These are phyloP conservation scores for Hibiscus syriacus DNA, from an alignment of 345 rosid species.

Conservation along the genomic window DNA sequence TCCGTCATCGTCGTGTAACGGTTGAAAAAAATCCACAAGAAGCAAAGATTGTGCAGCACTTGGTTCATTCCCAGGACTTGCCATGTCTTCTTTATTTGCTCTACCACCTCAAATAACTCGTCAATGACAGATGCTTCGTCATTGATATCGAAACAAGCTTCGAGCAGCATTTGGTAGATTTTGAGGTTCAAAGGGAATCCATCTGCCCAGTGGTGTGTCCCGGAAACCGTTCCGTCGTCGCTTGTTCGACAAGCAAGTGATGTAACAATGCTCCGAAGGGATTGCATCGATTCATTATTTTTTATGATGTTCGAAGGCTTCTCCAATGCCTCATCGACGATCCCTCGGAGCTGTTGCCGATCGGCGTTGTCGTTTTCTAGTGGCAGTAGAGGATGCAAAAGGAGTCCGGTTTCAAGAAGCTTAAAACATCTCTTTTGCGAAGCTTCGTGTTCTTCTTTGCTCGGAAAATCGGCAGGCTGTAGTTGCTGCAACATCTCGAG, in stretches of 20 bases:
- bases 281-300: conserved; percentile 64
- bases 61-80: conserved; percentile 68
- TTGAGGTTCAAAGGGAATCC: conserved; percentile 77
- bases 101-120: conserved; percentile 80
- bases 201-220: conserved; percentile 88
- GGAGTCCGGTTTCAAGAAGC: conserved; percentile 84
- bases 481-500: conserved; percentile 86
- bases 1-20: conserved; percentile 68
- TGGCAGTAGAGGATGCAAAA: conserved; percentile 61
- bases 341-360: conserved; percentile 49
- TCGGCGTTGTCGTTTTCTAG: conserved; percentile 41
- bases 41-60: conserved; percentile 72
- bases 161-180: conserved; percentile 64
- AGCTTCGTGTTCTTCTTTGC: conserved; percentile 58
- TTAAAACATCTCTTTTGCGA: conserved; percentile 82
- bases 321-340: conserved; percentile 46
- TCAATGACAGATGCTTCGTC: conserved; percentile 72
- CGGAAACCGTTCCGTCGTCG: conserved; percentile 55
- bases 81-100: conserved; percentile 93
- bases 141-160: conserved; percentile 77
- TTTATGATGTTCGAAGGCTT: conserved; percentile 61
- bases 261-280: conserved; percentile 55
- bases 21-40: conserved; percentile 80
- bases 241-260: conserved; percentile 61
- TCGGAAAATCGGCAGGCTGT: conserved; percentile 63